Evolutionary conservation across 345 rosid genomes (phyloP).

Genomic region (Crucihimalaya himalaica): DNA sequence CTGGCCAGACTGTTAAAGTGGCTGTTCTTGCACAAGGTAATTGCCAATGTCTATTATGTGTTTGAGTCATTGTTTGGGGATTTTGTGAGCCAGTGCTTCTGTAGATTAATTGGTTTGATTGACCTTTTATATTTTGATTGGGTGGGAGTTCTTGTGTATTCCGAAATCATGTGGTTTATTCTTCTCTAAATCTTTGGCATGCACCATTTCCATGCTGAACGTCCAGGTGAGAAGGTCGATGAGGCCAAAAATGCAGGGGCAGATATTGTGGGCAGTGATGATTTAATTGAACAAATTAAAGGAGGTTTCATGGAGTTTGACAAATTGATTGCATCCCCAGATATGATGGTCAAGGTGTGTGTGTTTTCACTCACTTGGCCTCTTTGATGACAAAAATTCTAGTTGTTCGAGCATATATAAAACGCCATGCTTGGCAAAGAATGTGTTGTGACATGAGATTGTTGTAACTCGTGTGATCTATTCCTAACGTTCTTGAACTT

Average conservation of each 20-base stretch:
- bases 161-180: slow-evolving; percentile 7
- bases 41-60: slow-evolving; percentile 1
- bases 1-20: slow-evolving; percentile 87
- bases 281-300: slow-evolving; percentile 87
- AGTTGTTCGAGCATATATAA: not conserved
- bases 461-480: not conserved
- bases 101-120: not conserved
- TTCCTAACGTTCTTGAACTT: slow-evolving; percentile 21
- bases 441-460: not conserved
- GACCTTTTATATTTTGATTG: not conserved
- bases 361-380: slow-evolving; percentile 29
- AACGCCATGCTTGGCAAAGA: not conserved
- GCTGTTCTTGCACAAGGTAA: slow-evolving; percentile 98
- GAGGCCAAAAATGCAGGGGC: slow-evolving; percentile 99
- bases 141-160: not conserved
- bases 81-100: not conserved
- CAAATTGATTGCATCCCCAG: slow-evolving; percentile 96
- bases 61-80: not conserved
- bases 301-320: slow-evolving; percentile 97
- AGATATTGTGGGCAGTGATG: slow-evolving; percentile 96
- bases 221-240: slow-evolving; percentile 89
- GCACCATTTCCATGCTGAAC: slow-evolving; percentile 17
- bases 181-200: slow-evolving; percentile 10
- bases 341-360: slow-evolving; percentile 98
- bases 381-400: not conserved